Base-by-base conservation (phyloP, 2,329 filamentous ascomycete species). In the Talaromyces islandicus region DNA sequence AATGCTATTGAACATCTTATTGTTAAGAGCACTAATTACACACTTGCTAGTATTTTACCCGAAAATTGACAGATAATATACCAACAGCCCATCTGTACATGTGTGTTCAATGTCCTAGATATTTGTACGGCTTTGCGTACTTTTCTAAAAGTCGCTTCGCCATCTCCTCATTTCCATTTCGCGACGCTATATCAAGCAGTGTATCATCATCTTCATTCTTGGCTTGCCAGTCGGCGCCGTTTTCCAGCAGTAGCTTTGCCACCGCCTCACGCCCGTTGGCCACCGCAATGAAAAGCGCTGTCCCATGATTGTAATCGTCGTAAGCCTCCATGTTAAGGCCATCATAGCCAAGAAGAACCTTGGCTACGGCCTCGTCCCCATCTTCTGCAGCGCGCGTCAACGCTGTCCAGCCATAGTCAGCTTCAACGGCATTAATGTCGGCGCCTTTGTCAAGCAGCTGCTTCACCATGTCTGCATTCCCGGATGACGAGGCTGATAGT, bases 91-190 rank as follows among this genome's bases (percentile, higher is more conserved):
- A 17, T 38, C 32, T 35, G 7, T 38, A 7, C 14, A 38, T n/a
- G 35, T 38, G n/a, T 38, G 35, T n/a, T 38, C 17, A 38, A 38
- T 17, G 35, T 14, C 35, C 35, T 38, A n/a, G 35, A 17, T n/a
- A n/a, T n/a, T n/a, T n/a, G n/a, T n/a, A n/a, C 35, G 35, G 19
- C 27, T 54, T 29, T 17, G 12, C 12, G 32, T 35, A 35, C 32
- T 35, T 35, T 50, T 35, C 25, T 32, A 21, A 56, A 38, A 57
- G 46, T 27, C 14, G 21, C 35, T 25, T 32, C 46, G 14, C 43
- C 58, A 17, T 43, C 53, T 43, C 72, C 72, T 11, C 77, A 76
- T 48, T 25, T 25, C 54, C 54, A n/a, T 30, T 35, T 17, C n/a
- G 7, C 7, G 11, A 21, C 14, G 38, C 54, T 3, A 56, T 25